These are phyloP conservation scores for Sindora glabra DNA, from an alignment of 306 rosid genomes.

Conservation along the genomic window DNA sequence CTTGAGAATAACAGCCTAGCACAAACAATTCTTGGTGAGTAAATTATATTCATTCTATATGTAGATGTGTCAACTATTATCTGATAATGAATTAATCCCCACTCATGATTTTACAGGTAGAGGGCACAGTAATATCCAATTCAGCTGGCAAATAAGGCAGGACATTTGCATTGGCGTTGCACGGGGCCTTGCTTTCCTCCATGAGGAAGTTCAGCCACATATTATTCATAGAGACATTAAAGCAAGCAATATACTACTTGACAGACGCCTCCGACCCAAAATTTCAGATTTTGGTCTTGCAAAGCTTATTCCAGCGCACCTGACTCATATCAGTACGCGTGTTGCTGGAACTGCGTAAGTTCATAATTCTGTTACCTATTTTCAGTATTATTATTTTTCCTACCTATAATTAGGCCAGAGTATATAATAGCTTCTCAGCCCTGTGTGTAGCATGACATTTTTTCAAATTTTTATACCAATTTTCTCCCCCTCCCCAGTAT, in stretches of 20 bases:
- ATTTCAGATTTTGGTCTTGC: slow-evolving; percentile 93
- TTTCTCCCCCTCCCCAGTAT: neutral
- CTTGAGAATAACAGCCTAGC: slow-evolving; percentile 81
- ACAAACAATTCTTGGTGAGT: slow-evolving; percentile 60
- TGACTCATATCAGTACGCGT: slow-evolving; percentile 70
- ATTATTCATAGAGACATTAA: slow-evolving; percentile 77
- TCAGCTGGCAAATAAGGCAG: slow-evolving; percentile 44
- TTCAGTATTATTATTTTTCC: too few species aligned
- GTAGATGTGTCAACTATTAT: neutral
- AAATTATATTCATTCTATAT: neutral
- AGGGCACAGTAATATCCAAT: slow-evolving; percentile 46
- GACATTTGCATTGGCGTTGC: slow-evolving; percentile 75
- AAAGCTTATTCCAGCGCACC: slow-evolving; percentile 50
- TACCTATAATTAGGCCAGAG: too few species aligned
- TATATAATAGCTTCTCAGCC: too few species aligned
- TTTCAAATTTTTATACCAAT: too few species aligned
- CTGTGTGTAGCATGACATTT: too few species aligned
- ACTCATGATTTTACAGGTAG: slow-evolving; percentile 32
- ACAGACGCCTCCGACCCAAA: slow-evolving; percentile 48
- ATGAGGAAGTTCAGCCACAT: slow-evolving; percentile 61
- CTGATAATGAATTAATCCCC: slow-evolving; percentile 16
- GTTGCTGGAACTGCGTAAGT: slow-evolving; percentile 85
- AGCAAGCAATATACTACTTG: slow-evolving; percentile 73
- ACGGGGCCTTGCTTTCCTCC: slow-evolving; percentile 65
- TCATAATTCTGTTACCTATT: neutral